Base-by-base conservation (phyloP, 345 rosid species). In the Erucastrum elatum region DNA sequence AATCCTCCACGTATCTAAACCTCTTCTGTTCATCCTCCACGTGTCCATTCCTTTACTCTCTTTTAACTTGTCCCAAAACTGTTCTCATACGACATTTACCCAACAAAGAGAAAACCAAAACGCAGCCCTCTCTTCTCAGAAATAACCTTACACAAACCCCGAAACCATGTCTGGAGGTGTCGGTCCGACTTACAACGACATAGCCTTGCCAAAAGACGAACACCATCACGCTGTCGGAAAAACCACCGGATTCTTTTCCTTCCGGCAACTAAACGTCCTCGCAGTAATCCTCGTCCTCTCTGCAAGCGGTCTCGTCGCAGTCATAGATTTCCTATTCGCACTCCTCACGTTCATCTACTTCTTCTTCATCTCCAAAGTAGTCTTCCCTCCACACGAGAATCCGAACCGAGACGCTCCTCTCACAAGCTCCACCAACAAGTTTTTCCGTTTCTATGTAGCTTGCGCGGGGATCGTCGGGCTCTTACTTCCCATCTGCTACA, bases 121-220 rank as follows among this genome's bases (percentile, higher is more conserved):
- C 66, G 64, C 41, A 63, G 10, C 13, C 31, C 31, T 29, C 13
- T 9, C 13, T 9, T 51, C 70, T 8, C 26, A 68, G 4, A 27
- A 26, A 63, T 10, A 6, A n/a, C 26, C 25, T 13, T 25, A n/a
- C 26, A 4, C 60, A 33, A 64, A 26, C 7, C 1, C 41, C 34
- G 27, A 58, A 30, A 68, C 34, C 3, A 92, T 94, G 97, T 92
- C 97, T 59, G 97, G 94, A 56, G 97, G 94, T 12, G 90, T 89
- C 33, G 96, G 93, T 64, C 87, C 93, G 64, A 79, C 85, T 8
- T 70, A 79, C 81, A 74, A 68, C 56, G 93, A 94, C 85, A 84
- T 87, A 51, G 29, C 81, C 66, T 85, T 90, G 77, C 88, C 86
- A 21, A 77, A 78, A 34, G 96, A 94, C 44, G 76, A 77, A 56